These are phyloP conservation scores for Sclerotinia sclerotiorum DNA, from an alignment of 2,329 filamentous ascomycete species.

Conservation along the genomic window DNA sequence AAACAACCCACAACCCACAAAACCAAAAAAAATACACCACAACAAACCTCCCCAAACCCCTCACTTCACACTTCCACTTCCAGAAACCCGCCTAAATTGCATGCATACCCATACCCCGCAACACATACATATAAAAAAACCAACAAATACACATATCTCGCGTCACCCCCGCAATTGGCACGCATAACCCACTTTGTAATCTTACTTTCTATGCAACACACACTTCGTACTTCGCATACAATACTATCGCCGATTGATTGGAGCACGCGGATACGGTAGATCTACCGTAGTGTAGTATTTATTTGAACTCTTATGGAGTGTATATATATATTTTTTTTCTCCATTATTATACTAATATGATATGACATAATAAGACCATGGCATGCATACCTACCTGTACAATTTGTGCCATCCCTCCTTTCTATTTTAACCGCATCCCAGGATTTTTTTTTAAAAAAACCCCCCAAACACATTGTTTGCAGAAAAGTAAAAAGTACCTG, in stretches of 20 bases:
- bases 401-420: neutral
- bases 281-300: neutral
- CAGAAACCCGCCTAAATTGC: too few species aligned
- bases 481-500: conserved; percentile 8
- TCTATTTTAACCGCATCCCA: neutral
- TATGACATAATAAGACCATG: neutral
- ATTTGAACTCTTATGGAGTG: neutral
- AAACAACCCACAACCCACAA: too few species aligned
- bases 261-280: neutral
- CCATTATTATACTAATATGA: too few species aligned
- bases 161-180: neutral
- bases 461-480: neutral
- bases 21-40: too few species aligned
- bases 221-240: neutral
- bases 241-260: neutral
- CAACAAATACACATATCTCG: neutral
- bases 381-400: neutral
- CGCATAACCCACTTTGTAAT: too few species aligned
- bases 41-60: too few species aligned
- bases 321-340: too few species aligned
- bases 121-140: too few species aligned
- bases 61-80: too few species aligned
- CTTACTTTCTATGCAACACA: too few species aligned
- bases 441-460: too few species aligned
- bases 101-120: neutral